Base-by-base conservation (phyloP, 306 rosid genomes). In the Cicer bijugum region DNA sequence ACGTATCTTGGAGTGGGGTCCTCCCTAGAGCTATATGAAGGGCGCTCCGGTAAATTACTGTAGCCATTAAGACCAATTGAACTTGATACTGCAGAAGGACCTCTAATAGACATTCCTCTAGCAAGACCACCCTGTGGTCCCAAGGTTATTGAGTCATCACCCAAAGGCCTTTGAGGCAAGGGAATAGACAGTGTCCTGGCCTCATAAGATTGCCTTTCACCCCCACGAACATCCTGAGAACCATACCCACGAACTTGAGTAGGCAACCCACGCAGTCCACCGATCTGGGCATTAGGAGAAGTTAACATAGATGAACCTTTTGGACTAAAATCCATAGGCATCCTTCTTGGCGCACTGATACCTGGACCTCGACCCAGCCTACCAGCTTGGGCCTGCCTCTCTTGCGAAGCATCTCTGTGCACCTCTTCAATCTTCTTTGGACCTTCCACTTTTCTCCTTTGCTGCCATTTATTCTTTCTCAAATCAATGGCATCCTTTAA, bases 331-430 rank as follows among this genome's bases (percentile, higher is more conserved):
- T 94, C 99, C 90, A 88, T 78, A 9, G 86, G 71, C 19, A 40
- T 81, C 74, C 96, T 90, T 78, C 97, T 89, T 17, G 84, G 65
- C 23, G 85, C 38, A 81, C 71, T 87, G 44, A 75, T 85, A 65
- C 88, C 80, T 6, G 85, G 83, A 75, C 93, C 96, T 73, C 99
- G 99, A 63, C 86, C 76, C 63, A 84, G 58, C 85, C 99, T 87
- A 69, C 92, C 71, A 62, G 89, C 69, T 63, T 63, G 98, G 69
- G 88, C 86, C 59, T 88, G 90, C 66, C 98, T 85, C 82, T 91
- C 98, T 76, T 94, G 97, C 6, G 96, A 85, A 76, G 99, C 99
- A 88, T 94, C 99, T 76, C 99, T 87, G 62, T 94, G 99, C 67
- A 94, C 88, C 83, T 94, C 99, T 77, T 94, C 99, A 61, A 94